Evolutionary conservation across 345 rosid species (phyloP).

Genomic region (Dipteronia dyeriana): DNA sequence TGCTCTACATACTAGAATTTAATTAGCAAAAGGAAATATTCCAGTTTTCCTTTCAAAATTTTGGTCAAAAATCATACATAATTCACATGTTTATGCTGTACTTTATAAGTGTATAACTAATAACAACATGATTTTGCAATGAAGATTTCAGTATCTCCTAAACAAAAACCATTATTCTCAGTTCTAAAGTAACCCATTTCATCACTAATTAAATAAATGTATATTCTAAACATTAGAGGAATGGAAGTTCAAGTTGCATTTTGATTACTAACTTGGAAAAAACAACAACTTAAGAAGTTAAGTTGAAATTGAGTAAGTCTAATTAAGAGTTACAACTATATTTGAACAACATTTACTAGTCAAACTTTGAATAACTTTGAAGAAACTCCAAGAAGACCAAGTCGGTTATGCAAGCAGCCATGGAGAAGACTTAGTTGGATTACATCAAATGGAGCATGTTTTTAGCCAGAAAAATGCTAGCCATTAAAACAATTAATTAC

Average conservation of each 20-base stretch:
- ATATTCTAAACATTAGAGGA: neutral
- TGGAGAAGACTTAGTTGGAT: neutral
- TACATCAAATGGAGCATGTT: neutral
- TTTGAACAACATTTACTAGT: too few relatives aligned
- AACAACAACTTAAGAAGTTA: too few relatives aligned
- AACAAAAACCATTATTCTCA: neutral
- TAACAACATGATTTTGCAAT: neutral
- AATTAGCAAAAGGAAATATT: too few relatives aligned
- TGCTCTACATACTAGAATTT: too few relatives aligned
- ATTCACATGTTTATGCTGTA: neutral
- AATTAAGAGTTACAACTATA: too few relatives aligned
- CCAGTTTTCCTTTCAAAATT: neutral
- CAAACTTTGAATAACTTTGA: too few relatives aligned
- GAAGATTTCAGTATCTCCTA: neutral
- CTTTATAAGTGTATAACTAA: too few relatives aligned
- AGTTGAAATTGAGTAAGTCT: too few relatives aligned
- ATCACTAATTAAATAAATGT: too few relatives aligned
- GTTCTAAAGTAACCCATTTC: neutral
- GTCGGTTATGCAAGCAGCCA: neutral
- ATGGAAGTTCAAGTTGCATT: neutral
- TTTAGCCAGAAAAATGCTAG: neutral
- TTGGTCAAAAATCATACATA: neutral
- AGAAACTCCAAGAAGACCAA: neutral
- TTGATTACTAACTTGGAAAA: neutral
- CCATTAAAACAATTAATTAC: neutral